These are phyloP conservation scores for Candida glaebosa DNA, from an alignment of 805 yeast species.

Conservation along the genomic window DNA sequence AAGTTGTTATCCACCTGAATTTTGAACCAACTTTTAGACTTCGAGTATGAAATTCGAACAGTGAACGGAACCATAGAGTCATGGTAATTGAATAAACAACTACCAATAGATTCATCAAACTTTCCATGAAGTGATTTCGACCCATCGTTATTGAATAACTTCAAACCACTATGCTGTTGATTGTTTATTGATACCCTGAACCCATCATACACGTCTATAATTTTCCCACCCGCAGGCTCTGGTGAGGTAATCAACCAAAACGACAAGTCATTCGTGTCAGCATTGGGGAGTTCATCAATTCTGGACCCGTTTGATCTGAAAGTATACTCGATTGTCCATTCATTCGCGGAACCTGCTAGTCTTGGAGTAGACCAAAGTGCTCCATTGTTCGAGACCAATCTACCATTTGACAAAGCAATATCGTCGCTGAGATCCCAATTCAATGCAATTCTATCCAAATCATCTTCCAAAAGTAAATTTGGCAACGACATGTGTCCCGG, in stretches of 20 bases:
- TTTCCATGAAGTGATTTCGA: slow-evolving; percentile 28
- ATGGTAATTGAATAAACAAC: slow-evolving; percentile 58
- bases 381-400: slow-evolving; percentile 17
- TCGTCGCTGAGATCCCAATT: slow-evolving; percentile 47
- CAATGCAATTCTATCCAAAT: slow-evolving; percentile 19
- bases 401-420: slow-evolving; percentile 86
- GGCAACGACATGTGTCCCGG: slow-evolving; percentile 32
- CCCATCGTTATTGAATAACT: slow-evolving; percentile 62
- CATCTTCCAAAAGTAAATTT: slow-evolving; percentile 24
- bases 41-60: slow-evolving; percentile 59
- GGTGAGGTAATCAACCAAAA: slow-evolving; percentile 46
- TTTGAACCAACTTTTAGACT: slow-evolving; percentile 44
- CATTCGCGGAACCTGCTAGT: slow-evolving; percentile 18
- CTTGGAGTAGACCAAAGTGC: slow-evolving; percentile 18
- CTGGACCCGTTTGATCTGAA: slow-evolving; percentile 56
- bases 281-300: slow-evolving; percentile 20
- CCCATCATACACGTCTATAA: slow-evolving; percentile 47
- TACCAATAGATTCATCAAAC: slow-evolving; percentile 42
- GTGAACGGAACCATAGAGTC: slow-evolving; percentile 70
- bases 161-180: slow-evolving; percentile 47
- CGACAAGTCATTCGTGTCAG: slow-evolving; percentile 51
- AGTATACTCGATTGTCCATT: slow-evolving; percentile 59
- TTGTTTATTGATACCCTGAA: slow-evolving; percentile 58
- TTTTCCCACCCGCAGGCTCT: slow-evolving; percentile 11
- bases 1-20: slow-evolving; percentile 71